Conservation (phyloP, 2,329 filamentous ascomycete species). For the Penicillium sp. region DNA sequence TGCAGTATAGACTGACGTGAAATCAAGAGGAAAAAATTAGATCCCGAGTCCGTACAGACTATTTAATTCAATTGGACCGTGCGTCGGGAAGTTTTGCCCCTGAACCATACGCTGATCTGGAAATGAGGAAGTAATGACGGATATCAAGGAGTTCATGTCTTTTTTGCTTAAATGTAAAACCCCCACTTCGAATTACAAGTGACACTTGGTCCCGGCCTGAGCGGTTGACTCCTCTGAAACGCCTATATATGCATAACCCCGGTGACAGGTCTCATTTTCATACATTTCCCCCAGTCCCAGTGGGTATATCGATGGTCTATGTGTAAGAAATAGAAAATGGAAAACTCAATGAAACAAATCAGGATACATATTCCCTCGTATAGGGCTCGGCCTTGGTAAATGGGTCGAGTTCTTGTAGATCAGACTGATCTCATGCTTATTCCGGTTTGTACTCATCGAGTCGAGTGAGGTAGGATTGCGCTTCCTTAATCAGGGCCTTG, state of each 20-base stretch:
- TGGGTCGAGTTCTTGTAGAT: not conserved
- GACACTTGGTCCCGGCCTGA: slow-evolving; percentile 1
- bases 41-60: not conserved
- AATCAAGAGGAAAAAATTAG: too few relatives aligned
- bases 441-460: slow-evolving; percentile 36
- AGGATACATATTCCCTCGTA: not conserved
- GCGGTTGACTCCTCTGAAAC: slow-evolving; percentile 14
- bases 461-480: slow-evolving; percentile 38
- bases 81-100: not conserved
- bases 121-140: not conserved
- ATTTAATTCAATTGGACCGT: not conserved
- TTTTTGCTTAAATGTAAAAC: not conserved
- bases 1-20: not conserved
- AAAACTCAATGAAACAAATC: not conserved
- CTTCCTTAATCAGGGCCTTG: slow-evolving; percentile 44
- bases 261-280: slow-evolving; percentile 9
- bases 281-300: not conserved
- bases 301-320: slow-evolving; percentile 14
- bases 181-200: not conserved
- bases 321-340: slow-evolving; percentile 2
- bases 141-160: not conserved
- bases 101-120: not conserved
- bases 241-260: slow-evolving; percentile 5
- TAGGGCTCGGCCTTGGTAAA: not conserved
- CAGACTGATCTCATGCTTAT: not conserved